phyloP scores from a whole-genome alignment of 208 protist species.

The Crithidia mellificae region DNA sequence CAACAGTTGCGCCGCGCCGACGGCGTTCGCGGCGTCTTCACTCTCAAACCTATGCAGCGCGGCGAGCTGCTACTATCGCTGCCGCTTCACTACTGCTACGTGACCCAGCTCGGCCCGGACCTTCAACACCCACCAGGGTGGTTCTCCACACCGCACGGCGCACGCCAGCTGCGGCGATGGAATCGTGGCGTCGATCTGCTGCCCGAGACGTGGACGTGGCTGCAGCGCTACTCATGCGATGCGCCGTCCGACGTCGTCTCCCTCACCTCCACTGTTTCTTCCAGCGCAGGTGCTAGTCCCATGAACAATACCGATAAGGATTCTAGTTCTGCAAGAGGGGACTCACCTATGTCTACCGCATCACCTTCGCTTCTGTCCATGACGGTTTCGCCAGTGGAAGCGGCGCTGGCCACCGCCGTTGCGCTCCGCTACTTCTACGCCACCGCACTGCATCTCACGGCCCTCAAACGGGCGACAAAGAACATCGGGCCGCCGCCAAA shows the following conservation, averaged over 20 bases:
- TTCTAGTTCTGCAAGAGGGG: background rate
- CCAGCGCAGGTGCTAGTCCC: background rate
- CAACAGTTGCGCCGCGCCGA: conserved; percentile 39
- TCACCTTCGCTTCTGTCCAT: conserved; percentile 42
- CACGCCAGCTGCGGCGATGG: conserved; percentile 47
- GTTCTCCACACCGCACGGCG: background rate
- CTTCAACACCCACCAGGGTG: background rate
- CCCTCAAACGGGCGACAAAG: conserved; percentile 11
- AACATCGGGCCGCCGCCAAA: conserved; percentile 25
- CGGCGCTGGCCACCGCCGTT: conserved; percentile 50
- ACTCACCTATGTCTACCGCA: background rate
- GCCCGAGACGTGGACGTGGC: conserved; percentile 64
- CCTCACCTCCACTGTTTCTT: conserved; percentile 43
- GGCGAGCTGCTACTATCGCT: conserved; percentile 60
- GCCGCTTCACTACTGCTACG: conserved; percentile 61
- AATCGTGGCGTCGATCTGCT: conserved; percentile 60
- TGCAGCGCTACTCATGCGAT: conserved; percentile 55
- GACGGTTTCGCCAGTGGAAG: conserved; percentile 73
- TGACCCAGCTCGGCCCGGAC: conserved; percentile 25
- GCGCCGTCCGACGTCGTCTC: conserved; percentile 32
- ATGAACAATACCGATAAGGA: background rate
- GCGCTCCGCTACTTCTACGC: conserved; percentile 79
- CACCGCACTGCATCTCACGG: conserved; percentile 21
- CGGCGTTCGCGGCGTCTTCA: conserved; percentile 68
- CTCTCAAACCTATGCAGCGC: conserved; percentile 25